phyloP scores from a whole-genome alignment of 164 flowering plant species.

The Sextonia rubra region DNA sequence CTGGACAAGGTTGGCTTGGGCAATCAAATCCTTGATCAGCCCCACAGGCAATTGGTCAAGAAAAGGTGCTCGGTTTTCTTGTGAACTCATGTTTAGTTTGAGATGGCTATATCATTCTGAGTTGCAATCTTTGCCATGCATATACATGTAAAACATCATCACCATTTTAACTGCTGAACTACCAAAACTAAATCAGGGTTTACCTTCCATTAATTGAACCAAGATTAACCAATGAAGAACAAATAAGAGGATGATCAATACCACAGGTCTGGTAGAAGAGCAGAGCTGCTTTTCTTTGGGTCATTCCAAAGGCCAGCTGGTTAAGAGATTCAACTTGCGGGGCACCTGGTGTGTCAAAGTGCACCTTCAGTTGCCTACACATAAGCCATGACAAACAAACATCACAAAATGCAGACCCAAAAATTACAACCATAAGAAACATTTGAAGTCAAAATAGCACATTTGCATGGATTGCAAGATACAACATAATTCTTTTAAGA shows the following conservation, averaged over 20 bases:
- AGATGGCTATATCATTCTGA: too few species aligned
- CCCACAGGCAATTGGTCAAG: too few species aligned
- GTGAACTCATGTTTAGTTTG: too few species aligned
- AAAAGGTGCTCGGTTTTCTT: too few species aligned
- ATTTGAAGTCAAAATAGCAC: not conserved
- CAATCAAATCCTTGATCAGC: too few species aligned
- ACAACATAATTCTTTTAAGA: not conserved
- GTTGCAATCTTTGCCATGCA: too few species aligned
- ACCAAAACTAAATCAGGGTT: not conserved
- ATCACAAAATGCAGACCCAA: not conserved
- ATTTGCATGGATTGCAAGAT: too few species aligned
- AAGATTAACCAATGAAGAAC: not conserved
- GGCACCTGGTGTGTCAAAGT: slow-evolving; percentile 79
- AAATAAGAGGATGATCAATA: slow-evolving; percentile 17
- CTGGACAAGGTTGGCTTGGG: too few species aligned
- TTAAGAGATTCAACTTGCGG: slow-evolving; percentile 58
- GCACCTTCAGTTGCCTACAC: slow-evolving; percentile 67
- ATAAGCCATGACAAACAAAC: slow-evolving; percentile 5
- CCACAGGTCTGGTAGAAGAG: slow-evolving; percentile 92
- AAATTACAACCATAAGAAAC: not conserved
- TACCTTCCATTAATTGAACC: not conserved
- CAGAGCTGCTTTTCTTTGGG: slow-evolving; percentile 60
- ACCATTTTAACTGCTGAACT: not conserved
- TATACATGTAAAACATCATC: too few species aligned
- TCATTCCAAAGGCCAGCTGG: slow-evolving; percentile 67